phyloP scores from a whole-genome alignment of 177 flowering plant genomes.

The Telopea speciosissima region DNA sequence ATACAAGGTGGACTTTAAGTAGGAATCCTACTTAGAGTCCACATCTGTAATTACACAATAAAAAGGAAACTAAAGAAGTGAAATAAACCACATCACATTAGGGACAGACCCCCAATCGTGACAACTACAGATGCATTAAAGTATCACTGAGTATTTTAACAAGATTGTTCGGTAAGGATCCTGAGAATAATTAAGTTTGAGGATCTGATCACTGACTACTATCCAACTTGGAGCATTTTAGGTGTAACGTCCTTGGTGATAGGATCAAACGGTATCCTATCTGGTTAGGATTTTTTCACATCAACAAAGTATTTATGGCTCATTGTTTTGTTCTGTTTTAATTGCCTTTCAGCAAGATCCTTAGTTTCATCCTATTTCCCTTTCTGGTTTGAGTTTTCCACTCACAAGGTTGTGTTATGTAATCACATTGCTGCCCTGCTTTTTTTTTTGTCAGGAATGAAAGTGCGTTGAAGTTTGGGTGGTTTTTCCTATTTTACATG shows the following conservation, averaged over 20 bases:
- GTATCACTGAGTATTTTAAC: no score
- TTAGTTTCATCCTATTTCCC: no score
- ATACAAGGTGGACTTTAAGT: no score
- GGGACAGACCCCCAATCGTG: no score
- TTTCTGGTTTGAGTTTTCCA: neutral
- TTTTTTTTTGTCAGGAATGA: constrained; percentile 58
- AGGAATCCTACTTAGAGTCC: no score
- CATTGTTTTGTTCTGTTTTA: neutral
- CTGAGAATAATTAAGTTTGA: neutral
- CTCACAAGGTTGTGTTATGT: neutral
- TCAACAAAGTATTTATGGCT: neutral
- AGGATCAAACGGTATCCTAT: neutral
- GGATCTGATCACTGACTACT: neutral
- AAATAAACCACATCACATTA: no score
- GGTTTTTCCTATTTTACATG: constrained; percentile 87
- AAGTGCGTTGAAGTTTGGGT: constrained; percentile 78
- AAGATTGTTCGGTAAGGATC: no score
- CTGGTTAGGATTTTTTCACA: neutral
- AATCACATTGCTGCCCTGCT: neutral
- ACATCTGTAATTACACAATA: no score
- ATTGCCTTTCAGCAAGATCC: neutral
- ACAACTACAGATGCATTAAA: no score
- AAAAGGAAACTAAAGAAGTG: no score
- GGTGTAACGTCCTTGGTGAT: neutral
- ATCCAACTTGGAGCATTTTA: no score